Percentiles rank a stretch among this genome's conserved stretches.
phyloP scores from a whole-genome alignment of 2,329 filamentous ascomycete genomes.

The Fusarium sp. region DNA sequence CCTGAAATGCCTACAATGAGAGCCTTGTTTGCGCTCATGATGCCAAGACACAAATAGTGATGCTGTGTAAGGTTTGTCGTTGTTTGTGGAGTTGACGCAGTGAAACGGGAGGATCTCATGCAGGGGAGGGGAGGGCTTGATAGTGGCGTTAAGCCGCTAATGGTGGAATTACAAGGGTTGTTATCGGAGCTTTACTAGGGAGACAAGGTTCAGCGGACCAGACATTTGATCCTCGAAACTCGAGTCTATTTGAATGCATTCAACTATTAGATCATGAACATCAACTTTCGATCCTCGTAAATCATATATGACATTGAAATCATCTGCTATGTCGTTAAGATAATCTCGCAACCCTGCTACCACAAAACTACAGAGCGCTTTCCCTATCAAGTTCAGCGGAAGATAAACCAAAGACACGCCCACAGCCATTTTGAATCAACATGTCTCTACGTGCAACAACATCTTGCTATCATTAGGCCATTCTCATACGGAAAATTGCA shows the following conservation, averaged over 20 bases:
- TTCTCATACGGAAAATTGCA: background rate
- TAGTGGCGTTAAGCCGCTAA: conserved; percentile 18
- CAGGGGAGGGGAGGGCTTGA: conserved; percentile 19
- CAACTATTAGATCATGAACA: background rate
- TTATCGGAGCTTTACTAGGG: background rate
- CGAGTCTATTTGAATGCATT: background rate
- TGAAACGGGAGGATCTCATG: background rate
- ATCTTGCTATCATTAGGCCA: conserved; percentile 5
- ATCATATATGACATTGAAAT: background rate
- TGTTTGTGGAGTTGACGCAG: conserved; percentile 8
- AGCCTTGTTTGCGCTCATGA: conserved; percentile 56
- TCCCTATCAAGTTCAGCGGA: conserved; percentile 8
- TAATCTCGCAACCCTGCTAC: background rate
- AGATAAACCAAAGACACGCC: conserved; percentile 19
- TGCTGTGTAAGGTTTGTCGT: background rate
- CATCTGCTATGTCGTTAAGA: background rate
- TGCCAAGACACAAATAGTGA: background rate
- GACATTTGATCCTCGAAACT: background rate
- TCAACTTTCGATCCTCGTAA: no score
- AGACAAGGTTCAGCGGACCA: background rate
- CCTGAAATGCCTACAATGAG: conserved; percentile 86
- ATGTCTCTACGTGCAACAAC: conserved; percentile 20
- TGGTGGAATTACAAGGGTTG: conserved; percentile 1
- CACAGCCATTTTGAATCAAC: background rate
- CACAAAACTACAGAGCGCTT: background rate